Conservation (phyloP, 306 rosid species). For the Quercus agrifolia region DNA sequence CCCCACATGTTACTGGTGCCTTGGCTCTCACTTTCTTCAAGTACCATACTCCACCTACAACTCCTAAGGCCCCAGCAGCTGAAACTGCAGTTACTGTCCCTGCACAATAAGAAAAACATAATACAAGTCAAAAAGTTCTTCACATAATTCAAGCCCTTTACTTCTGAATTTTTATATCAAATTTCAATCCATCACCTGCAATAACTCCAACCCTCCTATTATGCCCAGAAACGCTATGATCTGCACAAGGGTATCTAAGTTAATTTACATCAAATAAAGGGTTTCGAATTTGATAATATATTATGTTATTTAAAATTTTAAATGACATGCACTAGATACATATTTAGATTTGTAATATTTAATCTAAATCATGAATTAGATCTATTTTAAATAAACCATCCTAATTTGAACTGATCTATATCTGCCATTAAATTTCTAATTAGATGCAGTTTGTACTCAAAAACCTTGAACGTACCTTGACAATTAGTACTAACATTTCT, state of each 20-base stretch:
- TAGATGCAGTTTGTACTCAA: background rate
- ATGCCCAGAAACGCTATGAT: conserved; percentile 43
- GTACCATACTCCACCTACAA: conserved; percentile 85
- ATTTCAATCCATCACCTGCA: conserved; percentile 56
- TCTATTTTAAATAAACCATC: too few species aligned
- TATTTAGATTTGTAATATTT: too few species aligned
- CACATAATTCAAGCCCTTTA: background rate
- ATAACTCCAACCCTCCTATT: conserved; percentile 51
- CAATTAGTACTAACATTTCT: conserved; percentile 81
- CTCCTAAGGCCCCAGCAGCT: conserved; percentile 72
- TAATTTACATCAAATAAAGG: background rate
- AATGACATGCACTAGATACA: too few species aligned
- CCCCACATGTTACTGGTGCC: conserved; percentile 88
- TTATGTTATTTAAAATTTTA: fast-evolving
- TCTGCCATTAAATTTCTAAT: background rate
- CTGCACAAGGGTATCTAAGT: conserved; percentile 42
- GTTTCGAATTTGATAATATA: too few species aligned
- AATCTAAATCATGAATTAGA: too few species aligned
- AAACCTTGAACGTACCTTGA: conserved; percentile 40
- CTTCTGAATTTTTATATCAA: background rate
- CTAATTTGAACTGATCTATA: too few species aligned
- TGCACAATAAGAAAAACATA: conserved; percentile 17
- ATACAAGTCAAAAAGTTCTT: background rate
- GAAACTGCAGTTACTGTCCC: conserved; percentile 71
- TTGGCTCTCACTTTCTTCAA: conserved; percentile 67